phyloP scores from a whole-genome alignment of 2,329 filamentous ascomycete species.

The Raffaelea deltoideospora region DNA sequence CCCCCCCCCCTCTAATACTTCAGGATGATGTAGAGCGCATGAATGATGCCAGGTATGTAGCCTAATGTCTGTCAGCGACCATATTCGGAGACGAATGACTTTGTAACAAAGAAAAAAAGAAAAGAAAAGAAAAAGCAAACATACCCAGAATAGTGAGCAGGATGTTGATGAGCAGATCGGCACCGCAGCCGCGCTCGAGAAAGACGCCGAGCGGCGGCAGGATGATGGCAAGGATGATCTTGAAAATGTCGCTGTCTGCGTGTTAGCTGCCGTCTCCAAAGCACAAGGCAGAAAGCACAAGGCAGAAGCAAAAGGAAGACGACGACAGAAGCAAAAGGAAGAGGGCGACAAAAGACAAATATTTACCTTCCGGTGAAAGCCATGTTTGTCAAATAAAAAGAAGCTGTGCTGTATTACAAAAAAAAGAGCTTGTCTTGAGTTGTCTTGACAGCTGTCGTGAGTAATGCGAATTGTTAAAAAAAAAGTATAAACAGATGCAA shows the following conservation, averaged over 20 bases:
- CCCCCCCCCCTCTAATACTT: conserved; percentile 50
- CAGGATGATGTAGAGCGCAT: conserved; percentile 85
- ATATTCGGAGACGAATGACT: not conserved
- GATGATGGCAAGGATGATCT: conserved; percentile 73
- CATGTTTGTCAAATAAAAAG: no score
- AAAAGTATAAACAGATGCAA: no score
- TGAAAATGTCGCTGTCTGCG: conserved; percentile 36
- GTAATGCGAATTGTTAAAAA: no score
- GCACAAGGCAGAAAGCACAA: not conserved
- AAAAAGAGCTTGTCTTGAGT: conserved; percentile 8
- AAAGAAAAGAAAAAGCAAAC: conserved; percentile 7
- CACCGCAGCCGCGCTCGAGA: conserved; percentile 80
- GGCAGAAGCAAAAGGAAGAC: not conserved
- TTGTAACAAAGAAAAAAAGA: not conserved
- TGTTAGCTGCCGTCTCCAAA: not conserved
- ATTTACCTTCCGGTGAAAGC: conserved; percentile 44
- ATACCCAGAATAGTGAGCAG: conserved; percentile 60
- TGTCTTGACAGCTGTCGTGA: not conserved
- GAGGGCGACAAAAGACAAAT: not conserved
- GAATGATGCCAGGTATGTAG: conserved; percentile 71
- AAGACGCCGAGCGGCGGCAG: conserved; percentile 85
- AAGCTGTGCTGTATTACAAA: no score
- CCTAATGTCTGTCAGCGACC: conserved; percentile 16
- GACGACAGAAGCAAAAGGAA: not conserved
- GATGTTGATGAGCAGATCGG: conserved; percentile 86